Evolutionary conservation across 2,329 filamentous ascomycete species (phyloP), one percentile per base, ranked within the genome.

Genomic region (Helminthosporium solani): DNA sequence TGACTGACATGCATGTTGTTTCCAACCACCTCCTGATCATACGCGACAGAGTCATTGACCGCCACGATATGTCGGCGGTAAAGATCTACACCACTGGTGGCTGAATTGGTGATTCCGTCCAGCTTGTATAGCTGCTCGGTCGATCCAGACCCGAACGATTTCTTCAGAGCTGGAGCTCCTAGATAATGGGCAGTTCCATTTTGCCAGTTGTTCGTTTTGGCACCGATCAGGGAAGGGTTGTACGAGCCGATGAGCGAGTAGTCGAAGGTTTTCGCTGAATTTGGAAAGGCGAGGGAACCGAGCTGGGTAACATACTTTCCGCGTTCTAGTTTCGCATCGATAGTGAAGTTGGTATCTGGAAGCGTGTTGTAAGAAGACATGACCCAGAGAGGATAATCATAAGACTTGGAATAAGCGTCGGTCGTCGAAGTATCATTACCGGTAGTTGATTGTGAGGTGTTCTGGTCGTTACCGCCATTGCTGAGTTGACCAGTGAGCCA

Each of bases 341-440:
- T 75, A 2, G 71, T 73, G 40, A 74, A 68, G 38, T 70, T 71
- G 12, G 74, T 74, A 15, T 53, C 57, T 2, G 72, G 42, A 20
- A 75, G 60, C 11, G 72, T 62, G 12, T 65, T 61, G 44, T 78
- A 78, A 1, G 76, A 77, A 14, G 76, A 78, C 56, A 80, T 80
- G 38, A 80, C 80, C 55, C 73, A 76, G 1, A 88, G 66, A 0
- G 85, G 85, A 57, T 86, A 89, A 7, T 66, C 67, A 61, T 84
- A 86, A 3, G 52, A 64, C 20, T 71, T 67, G 8, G 60, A 58
- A 44, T 74, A 77, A 3, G 60, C 65, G 25, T 54, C 59, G 1
- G 67, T 62, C 1, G 67, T 62, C 50, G 50, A 70, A 54, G 60
- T 54, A 37, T 79, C 78, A 1, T 65, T 63, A 5, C 83, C 83